Conservation (phyloP, 2,329 filamentous ascomycete species). For the Cladophialophora carrionii region DNA sequence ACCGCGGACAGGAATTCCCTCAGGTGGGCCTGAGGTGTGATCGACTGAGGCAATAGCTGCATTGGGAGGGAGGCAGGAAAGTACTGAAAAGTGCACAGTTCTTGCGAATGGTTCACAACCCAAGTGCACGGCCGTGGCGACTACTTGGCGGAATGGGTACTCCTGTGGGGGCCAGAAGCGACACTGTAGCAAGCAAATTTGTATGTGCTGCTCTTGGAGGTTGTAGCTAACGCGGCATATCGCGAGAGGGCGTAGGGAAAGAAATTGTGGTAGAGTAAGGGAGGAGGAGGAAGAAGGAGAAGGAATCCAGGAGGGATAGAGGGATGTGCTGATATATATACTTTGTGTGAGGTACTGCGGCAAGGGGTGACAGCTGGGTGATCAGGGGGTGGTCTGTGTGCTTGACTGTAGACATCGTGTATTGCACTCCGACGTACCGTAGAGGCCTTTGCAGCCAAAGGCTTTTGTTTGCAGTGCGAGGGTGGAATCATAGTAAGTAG, state of each 20-base stretch:
- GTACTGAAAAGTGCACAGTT: not conserved
- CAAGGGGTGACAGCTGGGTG: not conserved
- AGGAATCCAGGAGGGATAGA: not conserved
- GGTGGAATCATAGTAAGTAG: no score
- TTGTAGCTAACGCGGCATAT: not conserved
- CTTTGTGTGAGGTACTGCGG: no score
- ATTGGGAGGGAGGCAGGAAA: not conserved
- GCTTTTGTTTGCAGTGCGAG: not conserved
- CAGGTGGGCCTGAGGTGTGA: no score
- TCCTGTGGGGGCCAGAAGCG: not conserved
- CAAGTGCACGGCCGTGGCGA: not conserved
- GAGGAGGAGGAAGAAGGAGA: not conserved
- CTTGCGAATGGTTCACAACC: not conserved
- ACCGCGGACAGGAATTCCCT: no score
- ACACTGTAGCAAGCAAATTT: not conserved
- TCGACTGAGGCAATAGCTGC: not conserved
- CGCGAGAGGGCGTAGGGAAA: not conserved
- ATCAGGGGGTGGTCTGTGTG: not conserved
- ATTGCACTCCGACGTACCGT: not conserved
- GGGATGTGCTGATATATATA: not conserved
- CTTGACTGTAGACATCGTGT: not conserved
- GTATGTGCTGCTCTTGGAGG: not conserved
- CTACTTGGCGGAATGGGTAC: no score
- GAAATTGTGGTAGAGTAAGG: not conserved
- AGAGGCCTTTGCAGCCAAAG: not conserved